Percentiles rank a stretch among this genome's conserved stretches.
These are phyloP conservation scores for Musa beccarii DNA, from an alignment of 176 grass and related monocot species.

Conservation along the genomic window DNA sequence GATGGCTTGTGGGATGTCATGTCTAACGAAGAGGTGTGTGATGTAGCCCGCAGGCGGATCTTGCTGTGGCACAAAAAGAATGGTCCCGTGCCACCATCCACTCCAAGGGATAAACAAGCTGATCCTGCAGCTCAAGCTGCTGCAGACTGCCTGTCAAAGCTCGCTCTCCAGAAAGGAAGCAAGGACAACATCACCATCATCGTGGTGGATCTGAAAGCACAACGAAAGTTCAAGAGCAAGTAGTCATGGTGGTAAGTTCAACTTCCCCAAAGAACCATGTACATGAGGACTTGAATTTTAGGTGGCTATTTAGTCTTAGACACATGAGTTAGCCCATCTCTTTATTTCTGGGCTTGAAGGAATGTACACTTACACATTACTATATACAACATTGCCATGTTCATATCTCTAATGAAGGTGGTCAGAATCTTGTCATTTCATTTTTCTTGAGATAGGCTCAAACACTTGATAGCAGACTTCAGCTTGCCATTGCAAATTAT, in stretches of 20 bases:
- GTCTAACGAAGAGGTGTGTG: slow-evolving; percentile 78
- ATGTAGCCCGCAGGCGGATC: slow-evolving; percentile 64
- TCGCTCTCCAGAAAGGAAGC: slow-evolving; percentile 77
- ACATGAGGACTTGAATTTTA: not conserved
- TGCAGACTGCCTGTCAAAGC: slow-evolving; percentile 68
- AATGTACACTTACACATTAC: slow-evolving; percentile 36
- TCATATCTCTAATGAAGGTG: slow-evolving; percentile 37
- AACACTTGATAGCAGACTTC: slow-evolving; percentile 51
- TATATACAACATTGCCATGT: slow-evolving; percentile 32
- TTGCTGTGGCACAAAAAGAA: slow-evolving; percentile 84
- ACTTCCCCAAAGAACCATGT: slow-evolving; percentile 16
- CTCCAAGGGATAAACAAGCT: slow-evolving; percentile 28
- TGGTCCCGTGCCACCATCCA: slow-evolving; percentile 21
- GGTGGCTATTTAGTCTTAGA: not conserved
- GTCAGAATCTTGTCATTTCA: slow-evolving; percentile 34
- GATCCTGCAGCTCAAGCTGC: slow-evolving; percentile 70
- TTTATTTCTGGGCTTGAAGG: slow-evolving; percentile 22
- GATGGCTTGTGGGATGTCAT: slow-evolving; percentile 87
- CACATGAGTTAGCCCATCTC: slow-evolving; percentile 35
- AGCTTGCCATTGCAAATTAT: not conserved
- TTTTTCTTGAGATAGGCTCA: slow-evolving; percentile 41
- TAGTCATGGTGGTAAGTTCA: slow-evolving; percentile 31
- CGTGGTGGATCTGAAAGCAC: slow-evolving; percentile 87
- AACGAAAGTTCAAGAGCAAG: slow-evolving; percentile 85
- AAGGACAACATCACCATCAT: slow-evolving; percentile 83